These are phyloP conservation scores for Diplotaxis tenuifolia DNA, from an alignment of 345 rosid species.

Conservation along the genomic window DNA sequence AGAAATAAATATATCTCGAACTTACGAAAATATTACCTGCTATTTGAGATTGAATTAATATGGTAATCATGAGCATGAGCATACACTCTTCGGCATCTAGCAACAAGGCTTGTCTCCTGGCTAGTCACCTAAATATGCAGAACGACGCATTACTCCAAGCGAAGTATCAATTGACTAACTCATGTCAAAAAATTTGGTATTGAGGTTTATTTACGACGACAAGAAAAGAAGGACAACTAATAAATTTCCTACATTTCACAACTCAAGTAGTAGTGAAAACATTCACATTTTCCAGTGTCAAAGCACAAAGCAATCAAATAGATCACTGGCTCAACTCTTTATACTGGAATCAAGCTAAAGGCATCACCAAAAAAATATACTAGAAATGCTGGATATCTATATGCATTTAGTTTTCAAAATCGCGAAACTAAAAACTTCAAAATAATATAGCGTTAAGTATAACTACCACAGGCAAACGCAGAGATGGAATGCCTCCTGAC, in stretches of 20 bases:
- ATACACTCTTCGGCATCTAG: constrained; percentile 96
- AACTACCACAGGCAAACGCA: constrained; percentile 91
- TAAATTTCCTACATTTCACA: constrained; percentile 8
- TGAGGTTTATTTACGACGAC: not conserved
- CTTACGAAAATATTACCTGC: constrained; percentile 51
- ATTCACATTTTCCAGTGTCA: constrained; percentile 9
- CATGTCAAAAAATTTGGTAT: not conserved
- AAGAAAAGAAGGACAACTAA: not conserved
- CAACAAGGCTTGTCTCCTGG: constrained; percentile 75
- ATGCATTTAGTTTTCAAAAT: not conserved
- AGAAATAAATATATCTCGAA: too few relatives aligned
- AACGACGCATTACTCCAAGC: constrained; percentile 14
- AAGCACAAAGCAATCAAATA: constrained; percentile 6
- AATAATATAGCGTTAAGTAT: constrained; percentile 35
- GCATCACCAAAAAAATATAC: not conserved
- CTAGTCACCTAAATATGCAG: constrained; percentile 39
- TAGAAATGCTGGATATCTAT: not conserved
- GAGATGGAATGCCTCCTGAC: constrained; percentile 60
- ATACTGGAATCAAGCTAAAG: not conserved
- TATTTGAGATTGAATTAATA: constrained; percentile 83
- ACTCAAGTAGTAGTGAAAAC: not conserved
- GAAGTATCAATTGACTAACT: not conserved
- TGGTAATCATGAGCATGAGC: constrained; percentile 96
- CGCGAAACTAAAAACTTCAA: constrained; percentile 15
- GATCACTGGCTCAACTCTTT: not conserved